Evolutionary conservation across 345 rosid genomes (phyloP).

Genomic region (Limnanthes douglasii): DNA sequence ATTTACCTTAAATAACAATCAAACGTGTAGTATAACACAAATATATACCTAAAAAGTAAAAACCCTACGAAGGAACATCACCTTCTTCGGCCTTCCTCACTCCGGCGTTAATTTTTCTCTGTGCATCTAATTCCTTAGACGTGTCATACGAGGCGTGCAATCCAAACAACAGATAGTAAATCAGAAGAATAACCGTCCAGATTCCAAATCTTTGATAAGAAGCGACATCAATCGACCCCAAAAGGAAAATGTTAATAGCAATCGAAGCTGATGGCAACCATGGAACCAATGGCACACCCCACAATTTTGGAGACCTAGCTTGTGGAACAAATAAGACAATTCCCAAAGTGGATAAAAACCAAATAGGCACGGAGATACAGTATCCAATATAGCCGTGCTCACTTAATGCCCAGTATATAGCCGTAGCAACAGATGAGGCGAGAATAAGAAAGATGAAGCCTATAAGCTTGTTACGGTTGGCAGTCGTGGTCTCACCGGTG

Average conservation of each 20-base stretch:
- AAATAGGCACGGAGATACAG: slow-evolving; percentile 33
- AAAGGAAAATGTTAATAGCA: slow-evolving; percentile 52
- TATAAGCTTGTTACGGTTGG: slow-evolving; percentile 28
- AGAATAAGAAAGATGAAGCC: slow-evolving; percentile 27
- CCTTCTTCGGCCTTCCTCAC: slow-evolving; percentile 32
- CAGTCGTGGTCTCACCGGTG: slow-evolving; percentile 25
- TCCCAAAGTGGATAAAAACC: slow-evolving; percentile 34
- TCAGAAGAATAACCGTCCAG: slow-evolving; percentile 40
- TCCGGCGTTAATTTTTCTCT: neutral
- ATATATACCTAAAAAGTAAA: no score
- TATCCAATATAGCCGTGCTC: slow-evolving; percentile 41
- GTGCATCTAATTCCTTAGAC: slow-evolving; percentile 18
- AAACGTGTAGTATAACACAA: no score
- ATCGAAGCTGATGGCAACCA: slow-evolving; percentile 78
- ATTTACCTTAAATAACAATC: no score
- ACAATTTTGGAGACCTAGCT: slow-evolving; percentile 48
- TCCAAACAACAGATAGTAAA: slow-evolving; percentile 58
- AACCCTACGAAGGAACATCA: no score
- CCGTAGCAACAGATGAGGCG: slow-evolving; percentile 28
- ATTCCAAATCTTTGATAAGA: slow-evolving; percentile 54
- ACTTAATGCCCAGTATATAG: slow-evolving; percentile 34
- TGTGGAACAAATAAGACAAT: slow-evolving; percentile 38
- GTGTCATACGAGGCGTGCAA: slow-evolving; percentile 61
- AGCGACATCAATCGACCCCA: slow-evolving; percentile 48
- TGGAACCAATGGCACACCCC: slow-evolving; percentile 91